Evolutionary conservation across 805 yeast genomes (phyloP).

Genomic region (Brettanomyces anomalus): DNA sequence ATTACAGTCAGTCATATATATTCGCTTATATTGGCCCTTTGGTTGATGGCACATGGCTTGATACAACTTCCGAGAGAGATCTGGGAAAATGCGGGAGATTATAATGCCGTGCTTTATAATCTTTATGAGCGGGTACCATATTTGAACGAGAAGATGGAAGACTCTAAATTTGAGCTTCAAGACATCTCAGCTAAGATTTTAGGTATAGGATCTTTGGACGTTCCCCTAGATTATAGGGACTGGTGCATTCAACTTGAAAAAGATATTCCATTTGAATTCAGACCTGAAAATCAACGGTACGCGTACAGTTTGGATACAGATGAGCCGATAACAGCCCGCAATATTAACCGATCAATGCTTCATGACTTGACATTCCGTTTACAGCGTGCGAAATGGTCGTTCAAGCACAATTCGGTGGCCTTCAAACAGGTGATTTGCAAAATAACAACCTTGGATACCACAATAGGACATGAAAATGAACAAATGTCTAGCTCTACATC

Average conservation of each 20-base stretch:
- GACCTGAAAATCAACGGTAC: constrained; percentile 13
- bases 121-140: constrained; percentile 47
- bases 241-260: constrained; percentile 55
- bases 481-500: constrained; percentile 22
- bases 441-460: constrained; percentile 49
- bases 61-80: constrained; percentile 50
- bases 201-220: constrained; percentile 38
- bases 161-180: constrained; percentile 49
- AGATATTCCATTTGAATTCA: constrained; percentile 36
- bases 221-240: constrained; percentile 38
- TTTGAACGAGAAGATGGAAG: constrained; percentile 52
- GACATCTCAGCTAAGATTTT: constrained; percentile 55
- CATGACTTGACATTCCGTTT: constrained; percentile 43
- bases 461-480: constrained; percentile 32
- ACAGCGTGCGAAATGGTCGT: constrained; percentile 41
- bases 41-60: constrained; percentile 82
- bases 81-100: constrained; percentile 17
- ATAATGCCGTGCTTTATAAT: constrained; percentile 21
- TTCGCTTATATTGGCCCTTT: constrained; percentile 62
- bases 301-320: constrained; percentile 4
- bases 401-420: constrained; percentile 46
- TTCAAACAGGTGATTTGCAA: constrained; percentile 41
- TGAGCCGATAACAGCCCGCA: constrained; percentile 18
- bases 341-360: constrained; percentile 35
- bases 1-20: constrained; percentile 75